Evolutionary conservation across 345 rosid species (phyloP).

Genomic region (Citrus mangshanensis): DNA sequence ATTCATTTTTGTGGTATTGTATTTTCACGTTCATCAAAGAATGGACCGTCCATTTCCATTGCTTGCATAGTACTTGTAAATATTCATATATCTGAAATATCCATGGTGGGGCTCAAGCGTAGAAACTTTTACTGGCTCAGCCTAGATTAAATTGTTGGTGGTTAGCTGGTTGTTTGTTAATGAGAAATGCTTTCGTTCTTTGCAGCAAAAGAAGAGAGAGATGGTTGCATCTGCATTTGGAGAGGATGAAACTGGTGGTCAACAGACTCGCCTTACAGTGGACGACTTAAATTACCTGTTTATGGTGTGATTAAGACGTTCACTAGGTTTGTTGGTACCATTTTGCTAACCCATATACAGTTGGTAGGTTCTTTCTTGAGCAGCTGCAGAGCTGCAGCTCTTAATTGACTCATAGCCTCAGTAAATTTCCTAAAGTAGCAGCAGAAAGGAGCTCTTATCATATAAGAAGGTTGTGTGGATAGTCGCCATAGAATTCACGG

Average conservation of each 20-base stretch:
- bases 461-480: neutral
- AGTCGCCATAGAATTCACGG: neutral
- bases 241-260: constrained; percentile 75
- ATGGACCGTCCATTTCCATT: neutral
- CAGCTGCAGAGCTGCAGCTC: constrained; percentile 11
- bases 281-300: constrained; percentile 87
- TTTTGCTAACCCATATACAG: constrained; percentile 23
- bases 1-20: neutral
- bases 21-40: neutral
- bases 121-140: neutral
- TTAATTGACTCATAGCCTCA: constrained; percentile 1
- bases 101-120: neutral
- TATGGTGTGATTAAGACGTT: constrained; percentile 50
- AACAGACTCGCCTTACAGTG: constrained; percentile 76
- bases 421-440: neutral
- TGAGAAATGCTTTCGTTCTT: neutral
- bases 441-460: neutral
- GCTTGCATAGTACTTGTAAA: neutral
- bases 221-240: constrained; percentile 97
- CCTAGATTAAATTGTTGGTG: neutral
- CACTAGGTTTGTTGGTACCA: constrained; percentile 1
- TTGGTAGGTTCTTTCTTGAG: constrained; percentile 21
- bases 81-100: neutral
- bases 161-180: neutral
- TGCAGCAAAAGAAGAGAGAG: constrained; percentile 89